Evolutionary conservation across 177 flowering plant genomes (phyloP).

Genomic region (Vitis hybrid): DNA sequence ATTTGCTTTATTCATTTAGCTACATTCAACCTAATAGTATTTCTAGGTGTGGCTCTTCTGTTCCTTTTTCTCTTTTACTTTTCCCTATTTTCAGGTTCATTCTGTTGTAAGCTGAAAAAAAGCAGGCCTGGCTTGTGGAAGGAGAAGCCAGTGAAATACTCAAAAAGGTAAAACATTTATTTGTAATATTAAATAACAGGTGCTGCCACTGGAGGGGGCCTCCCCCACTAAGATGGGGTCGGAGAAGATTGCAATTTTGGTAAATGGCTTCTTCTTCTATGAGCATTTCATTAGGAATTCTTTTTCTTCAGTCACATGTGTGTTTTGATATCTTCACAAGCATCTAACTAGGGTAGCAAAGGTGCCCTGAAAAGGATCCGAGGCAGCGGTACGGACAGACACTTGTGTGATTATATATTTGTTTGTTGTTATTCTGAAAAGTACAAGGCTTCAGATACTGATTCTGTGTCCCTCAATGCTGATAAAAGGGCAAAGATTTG

Average conservation of each 20-base stretch:
- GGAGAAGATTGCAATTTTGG: neutral
- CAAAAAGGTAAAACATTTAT: neutral
- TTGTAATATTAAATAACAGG: constrained; percentile 1
- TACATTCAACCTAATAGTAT: constrained; percentile 7
- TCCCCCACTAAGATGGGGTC: neutral
- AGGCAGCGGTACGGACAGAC: neutral
- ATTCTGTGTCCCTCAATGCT: constrained; percentile 16
- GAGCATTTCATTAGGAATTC: neutral
- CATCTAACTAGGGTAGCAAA: constrained; percentile 1
- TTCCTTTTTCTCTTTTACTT: neutral
- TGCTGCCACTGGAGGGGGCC: neutral
- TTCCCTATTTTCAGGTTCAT: constrained; percentile 8
- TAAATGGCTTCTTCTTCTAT: constrained; percentile 2
- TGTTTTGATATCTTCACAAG: neutral
- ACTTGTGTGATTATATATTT: constrained; percentile 1
- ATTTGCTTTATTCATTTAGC: constrained; percentile 8
- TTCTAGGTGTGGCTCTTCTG: neutral
- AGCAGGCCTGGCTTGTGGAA: neutral
- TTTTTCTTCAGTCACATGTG: constrained; percentile 1
- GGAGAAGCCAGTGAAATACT: neutral
- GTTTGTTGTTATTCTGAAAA: constrained; percentile 10
- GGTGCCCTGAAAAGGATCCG: constrained; percentile 4
- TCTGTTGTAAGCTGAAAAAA: constrained; percentile 1
- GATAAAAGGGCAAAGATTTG: neutral
- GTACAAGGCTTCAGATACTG: constrained; percentile 24